Evolutionary conservation across 768 basidiomycete species (phyloP), one percentile per base, ranked within the genome.

Genomic region (Hericium coralloides): DNA sequence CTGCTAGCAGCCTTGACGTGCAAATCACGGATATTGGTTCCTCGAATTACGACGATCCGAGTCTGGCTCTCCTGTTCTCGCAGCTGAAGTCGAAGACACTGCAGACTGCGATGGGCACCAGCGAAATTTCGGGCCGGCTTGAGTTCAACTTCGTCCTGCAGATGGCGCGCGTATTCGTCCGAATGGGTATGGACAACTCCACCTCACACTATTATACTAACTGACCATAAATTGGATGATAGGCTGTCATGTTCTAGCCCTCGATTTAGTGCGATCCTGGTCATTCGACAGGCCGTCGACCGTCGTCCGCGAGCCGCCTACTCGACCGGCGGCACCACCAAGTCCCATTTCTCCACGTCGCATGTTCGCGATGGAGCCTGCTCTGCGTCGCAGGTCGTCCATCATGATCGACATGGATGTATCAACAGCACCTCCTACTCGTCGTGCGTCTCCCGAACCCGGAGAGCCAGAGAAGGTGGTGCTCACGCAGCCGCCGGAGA

Each of bases 131-230:
- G 0, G 89, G 88, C 17, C 79, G 80, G 48, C 82, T 85, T 12
- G 95, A 99, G 67, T 98, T 95, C 72, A 94, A 90, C 67, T 98
- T 98, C 68, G 92, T 99, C 10, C 74, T 95, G 26, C 95, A 98
- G 72, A 92, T 93, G 63, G 90, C 94, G 0, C 82, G 92, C 26
- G 89, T 95, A 8, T 94, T 98, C 63, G 92, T 89, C 65, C 77
- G 92, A 58, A 95, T 98, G 93, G 97, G 95, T 92, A 62, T 41
- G 85, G 68, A 0, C 2, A 9, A 31, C 10, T 6, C 2, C 7
- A 31, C 1, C 8, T 31, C 2, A 9, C 31, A 9, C 7, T 2
- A 9, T 9, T 2, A 31, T 9, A 31, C 31, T 2, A 31, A 9
- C 7, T 31, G 7, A 31, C 8, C 5, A 31, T 31, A 1, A 31